A percentile compares a stretch with the other conserved stretches of the same genome.
Evolutionary conservation across 2,329 filamentous ascomycete genomes (phyloP).

Genomic region (Macrophomina phaseolina): DNA sequence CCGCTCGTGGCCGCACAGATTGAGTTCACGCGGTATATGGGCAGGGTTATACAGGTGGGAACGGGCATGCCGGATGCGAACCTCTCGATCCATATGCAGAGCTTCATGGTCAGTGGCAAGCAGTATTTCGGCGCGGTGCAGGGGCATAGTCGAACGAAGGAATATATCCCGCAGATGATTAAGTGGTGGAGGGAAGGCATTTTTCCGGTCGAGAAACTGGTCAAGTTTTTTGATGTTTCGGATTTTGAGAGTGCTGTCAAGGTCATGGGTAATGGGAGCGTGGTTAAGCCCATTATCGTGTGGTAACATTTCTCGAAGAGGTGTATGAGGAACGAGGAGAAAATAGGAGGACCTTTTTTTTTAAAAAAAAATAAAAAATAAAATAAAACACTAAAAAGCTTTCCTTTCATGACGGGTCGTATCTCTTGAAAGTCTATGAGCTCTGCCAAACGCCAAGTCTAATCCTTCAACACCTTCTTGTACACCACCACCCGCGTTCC

Average conservation of each 20-base stretch:
- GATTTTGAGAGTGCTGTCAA: constrained; percentile 15
- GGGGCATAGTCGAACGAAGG: constrained; percentile 46
- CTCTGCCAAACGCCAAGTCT: neutral
- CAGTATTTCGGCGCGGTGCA: constrained; percentile 56
- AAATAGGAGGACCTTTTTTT: neutral
- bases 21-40: constrained; percentile 51
- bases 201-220: constrained; percentile 24
- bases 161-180: constrained; percentile 22
- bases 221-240: constrained; percentile 19
- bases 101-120: constrained; percentile 57
- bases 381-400: no score
- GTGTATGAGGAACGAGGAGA: neutral
- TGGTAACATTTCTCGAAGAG: neutral
- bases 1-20: constrained; percentile 50
- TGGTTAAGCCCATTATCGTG: constrained; percentile 26
- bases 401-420: neutral
- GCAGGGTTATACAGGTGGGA: constrained; percentile 57
- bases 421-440: neutral
- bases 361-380: no score
- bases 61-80: constrained; percentile 49
- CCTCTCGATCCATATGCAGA: constrained; percentile 50
- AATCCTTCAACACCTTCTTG: constrained; percentile 29
- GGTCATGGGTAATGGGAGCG: constrained; percentile 16
- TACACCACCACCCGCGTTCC: constrained; percentile 67
- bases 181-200: constrained; percentile 19